Evolutionary conservation across 495 filamentous ascomycete genomes (phyloP).

Genomic region (Penicillium maclennaniae): DNA sequence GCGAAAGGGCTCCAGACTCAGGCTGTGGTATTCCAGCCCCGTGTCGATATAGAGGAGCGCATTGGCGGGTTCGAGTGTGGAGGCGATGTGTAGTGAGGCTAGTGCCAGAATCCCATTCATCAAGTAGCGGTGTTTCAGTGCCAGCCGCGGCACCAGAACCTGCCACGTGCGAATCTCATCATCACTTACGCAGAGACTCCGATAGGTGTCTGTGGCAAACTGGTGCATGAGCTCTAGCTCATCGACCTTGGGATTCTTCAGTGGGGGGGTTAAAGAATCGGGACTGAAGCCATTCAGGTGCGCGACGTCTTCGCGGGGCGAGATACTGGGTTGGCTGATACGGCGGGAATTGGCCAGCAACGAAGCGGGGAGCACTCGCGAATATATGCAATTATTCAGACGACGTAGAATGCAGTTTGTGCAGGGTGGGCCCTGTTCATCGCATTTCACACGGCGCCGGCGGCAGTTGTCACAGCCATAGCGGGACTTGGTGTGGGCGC

Average conservation of each 20-base stretch:
- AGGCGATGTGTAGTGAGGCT: constrained; percentile 49
- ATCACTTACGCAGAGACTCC: constrained; percentile 17
- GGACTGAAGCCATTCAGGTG: background rate
- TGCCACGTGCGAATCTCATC: constrained; percentile 25
- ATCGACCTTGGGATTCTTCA: background rate
- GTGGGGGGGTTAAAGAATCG: background rate
- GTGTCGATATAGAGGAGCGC: constrained; percentile 35
- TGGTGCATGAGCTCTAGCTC: constrained; percentile 19
- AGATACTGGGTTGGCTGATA: background rate
- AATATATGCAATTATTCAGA: constrained; percentile 23
- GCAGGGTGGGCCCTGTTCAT: constrained; percentile 28
- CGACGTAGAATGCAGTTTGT: constrained; percentile 24
- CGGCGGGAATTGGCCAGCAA: background rate
- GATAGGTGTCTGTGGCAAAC: constrained; percentile 12
- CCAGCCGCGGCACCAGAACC: constrained; percentile 38
- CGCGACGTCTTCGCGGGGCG: background rate
- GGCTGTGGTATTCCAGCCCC: constrained; percentile 43
- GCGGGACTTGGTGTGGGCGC: constrained; percentile 45
- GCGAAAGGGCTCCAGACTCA: constrained; percentile 40
- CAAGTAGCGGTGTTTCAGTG: constrained; percentile 43
- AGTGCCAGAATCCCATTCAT: constrained; percentile 51
- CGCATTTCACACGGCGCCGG: constrained; percentile 43
- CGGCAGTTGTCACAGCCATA: constrained; percentile 50
- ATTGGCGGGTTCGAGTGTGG: constrained; percentile 22
- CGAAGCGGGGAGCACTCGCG: constrained; percentile 5